phyloP scores from a whole-genome alignment of 306 rosid genomes.

The Ceratonia siliqua region DNA sequence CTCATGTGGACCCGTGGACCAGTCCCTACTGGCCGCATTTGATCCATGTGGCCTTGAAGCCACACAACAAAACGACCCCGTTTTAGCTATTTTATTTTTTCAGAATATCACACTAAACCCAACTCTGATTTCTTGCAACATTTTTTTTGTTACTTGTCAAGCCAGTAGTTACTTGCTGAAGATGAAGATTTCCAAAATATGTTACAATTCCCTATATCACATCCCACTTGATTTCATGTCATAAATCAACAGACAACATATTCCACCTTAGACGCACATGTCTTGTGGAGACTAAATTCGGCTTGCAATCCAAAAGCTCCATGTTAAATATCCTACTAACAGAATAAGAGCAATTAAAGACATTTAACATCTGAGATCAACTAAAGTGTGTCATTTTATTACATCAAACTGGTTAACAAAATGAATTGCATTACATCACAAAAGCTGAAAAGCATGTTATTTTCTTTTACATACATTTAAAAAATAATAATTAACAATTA shows the following conservation, averaged over 20 bases:
- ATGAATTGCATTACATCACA: not conserved
- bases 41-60: slow-evolving; percentile 98
- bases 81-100: slow-evolving; percentile 70
- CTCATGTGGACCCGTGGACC: slow-evolving; percentile 85
- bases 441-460: not conserved
- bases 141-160: slow-evolving; percentile 22
- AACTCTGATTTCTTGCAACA: slow-evolving; percentile 41
- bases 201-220: not conserved
- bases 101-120: slow-evolving; percentile 36
- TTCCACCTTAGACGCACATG: not conserved
- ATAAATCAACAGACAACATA: not conserved
- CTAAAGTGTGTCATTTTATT: not conserved
- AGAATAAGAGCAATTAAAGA: not conserved
- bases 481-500: too few species aligned
- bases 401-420: not conserved
- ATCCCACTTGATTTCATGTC: not conserved
- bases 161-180: slow-evolving; percentile 8
- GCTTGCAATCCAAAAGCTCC: not conserved
- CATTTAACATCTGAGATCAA: not conserved
- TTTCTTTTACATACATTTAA: not conserved
- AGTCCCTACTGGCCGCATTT: slow-evolving; percentile 75
- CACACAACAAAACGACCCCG: slow-evolving; percentile 99
- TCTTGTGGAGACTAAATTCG: not conserved
- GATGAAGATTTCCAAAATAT: not conserved
- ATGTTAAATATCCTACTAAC: not conserved